These are phyloP conservation scores for Boletus fagicola DNA, from an alignment of 768 basidiomycete genomes.

Conservation along the genomic window DNA sequence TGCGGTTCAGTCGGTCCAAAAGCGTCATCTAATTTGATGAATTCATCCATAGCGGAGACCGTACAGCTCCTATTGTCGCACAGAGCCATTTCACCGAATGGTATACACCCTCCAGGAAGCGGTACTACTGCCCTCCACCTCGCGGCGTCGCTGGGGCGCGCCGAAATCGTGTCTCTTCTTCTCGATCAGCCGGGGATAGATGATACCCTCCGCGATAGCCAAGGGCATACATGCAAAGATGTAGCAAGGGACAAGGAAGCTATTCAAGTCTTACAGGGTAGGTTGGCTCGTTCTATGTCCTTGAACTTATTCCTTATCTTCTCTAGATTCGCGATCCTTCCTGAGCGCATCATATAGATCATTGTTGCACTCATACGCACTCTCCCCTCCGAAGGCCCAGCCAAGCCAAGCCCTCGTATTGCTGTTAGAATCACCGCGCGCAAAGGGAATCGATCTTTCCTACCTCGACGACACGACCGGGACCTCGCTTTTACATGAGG, in stretches of 20 bases:
- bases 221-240: conserved; percentile 68
- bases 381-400: conserved; percentile 47
- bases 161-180: conserved; percentile 70
- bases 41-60: conserved; percentile 52
- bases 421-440: conserved; percentile 69
- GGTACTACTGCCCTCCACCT: conserved; percentile 73
- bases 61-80: conserved; percentile 66
- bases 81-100: conserved; percentile 77
- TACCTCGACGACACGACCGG: conserved; percentile 80
- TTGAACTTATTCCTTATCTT: conserved; percentile 7
- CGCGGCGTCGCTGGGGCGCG: conserved; percentile 67
- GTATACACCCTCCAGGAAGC: conserved; percentile 67
- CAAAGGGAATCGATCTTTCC: conserved; percentile 69
- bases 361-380: conserved; percentile 67
- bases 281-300: conserved; percentile 12
- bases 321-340: conserved; percentile 70
- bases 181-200: conserved; percentile 79
- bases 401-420: conserved; percentile 47
- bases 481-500: conserved; percentile 80
- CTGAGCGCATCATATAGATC: conserved; percentile 74
- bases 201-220: conserved; percentile 66
- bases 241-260: conserved; percentile 71
- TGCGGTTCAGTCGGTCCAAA: conserved; percentile 4
- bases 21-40: conserved; percentile 1
- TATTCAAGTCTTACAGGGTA: conserved; percentile 65